phyloP scores from a whole-genome alignment of 1,284 basidiomycete genomes.

The Mycosarcoma mackinlayi region DNA sequence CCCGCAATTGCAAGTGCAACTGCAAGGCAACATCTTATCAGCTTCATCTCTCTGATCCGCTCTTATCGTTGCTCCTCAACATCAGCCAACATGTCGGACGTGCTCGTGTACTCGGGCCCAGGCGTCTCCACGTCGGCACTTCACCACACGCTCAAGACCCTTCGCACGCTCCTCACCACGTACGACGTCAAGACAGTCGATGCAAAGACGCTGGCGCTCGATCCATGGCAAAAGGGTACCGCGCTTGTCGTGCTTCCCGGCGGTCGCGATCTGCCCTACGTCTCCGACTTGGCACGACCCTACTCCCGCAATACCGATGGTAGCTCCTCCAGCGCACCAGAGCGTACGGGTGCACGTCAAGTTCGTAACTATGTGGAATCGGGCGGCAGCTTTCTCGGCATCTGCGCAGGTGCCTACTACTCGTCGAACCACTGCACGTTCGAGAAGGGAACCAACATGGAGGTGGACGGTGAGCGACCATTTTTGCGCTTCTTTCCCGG shows the following conservation, averaged over 20 bases:
- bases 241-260: conserved; percentile 59
- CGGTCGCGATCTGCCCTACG: conserved; percentile 59
- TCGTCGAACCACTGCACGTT: conserved; percentile 71
- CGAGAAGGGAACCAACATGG: conserved; percentile 71
- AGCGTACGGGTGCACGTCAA: conserved; percentile 22
- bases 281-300: conserved; percentile 35
- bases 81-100: conserved; percentile 52
- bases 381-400: conserved; percentile 77
- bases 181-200: conserved; percentile 60
- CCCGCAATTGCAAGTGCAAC: no score
- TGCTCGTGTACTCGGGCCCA: conserved; percentile 60
- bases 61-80: neutral
- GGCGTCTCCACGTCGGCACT: conserved; percentile 62
- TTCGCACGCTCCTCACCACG: conserved; percentile 45
- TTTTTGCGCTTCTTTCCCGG: conserved; percentile 74
- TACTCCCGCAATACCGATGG: conserved; percentile 20
- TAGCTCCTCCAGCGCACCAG: neutral
- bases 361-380: conserved; percentile 76
- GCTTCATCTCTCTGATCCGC: neutral
- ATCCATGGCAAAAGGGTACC: conserved; percentile 56
- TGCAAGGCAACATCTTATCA: no score
- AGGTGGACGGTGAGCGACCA: conserved; percentile 72
- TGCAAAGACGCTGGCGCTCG: conserved; percentile 49
- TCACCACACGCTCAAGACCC: conserved; percentile 55
- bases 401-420: conserved; percentile 76